Conservation (phyloP, 208 protist species). For the Phytomonas sp. region DNA sequence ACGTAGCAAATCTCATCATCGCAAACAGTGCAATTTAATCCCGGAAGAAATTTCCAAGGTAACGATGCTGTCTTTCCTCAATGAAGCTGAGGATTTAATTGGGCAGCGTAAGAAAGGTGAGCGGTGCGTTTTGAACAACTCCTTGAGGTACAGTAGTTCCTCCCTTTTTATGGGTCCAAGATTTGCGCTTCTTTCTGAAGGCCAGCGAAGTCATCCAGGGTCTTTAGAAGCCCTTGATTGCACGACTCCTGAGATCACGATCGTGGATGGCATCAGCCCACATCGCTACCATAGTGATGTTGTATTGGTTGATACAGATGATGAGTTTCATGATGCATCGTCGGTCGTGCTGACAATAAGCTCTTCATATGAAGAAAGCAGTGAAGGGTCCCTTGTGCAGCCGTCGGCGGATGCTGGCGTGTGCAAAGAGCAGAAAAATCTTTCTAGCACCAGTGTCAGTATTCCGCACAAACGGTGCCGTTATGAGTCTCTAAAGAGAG, state of each 20-base stretch:
- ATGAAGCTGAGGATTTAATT: slow-evolving; percentile 35
- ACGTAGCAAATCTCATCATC: background rate
- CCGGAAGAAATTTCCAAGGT: slow-evolving; percentile 38
- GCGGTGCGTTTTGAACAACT: slow-evolving; percentile 41
- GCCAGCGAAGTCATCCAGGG: background rate
- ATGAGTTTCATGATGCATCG: background rate
- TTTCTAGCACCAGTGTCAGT: background rate
- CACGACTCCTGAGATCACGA: background rate
- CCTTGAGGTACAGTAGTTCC: slow-evolving; percentile 43
- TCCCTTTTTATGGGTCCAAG: slow-evolving; percentile 82
- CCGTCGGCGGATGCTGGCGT: background rate
- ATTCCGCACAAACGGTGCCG: background rate
- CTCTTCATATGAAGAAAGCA: background rate
- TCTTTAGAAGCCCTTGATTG: background rate
- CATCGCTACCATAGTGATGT: background rate
- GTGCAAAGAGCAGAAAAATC: background rate
- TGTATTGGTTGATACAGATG: background rate
- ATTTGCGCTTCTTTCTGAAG: slow-evolving; percentile 5
- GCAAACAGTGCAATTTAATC: slow-evolving; percentile 12
- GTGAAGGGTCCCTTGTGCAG: background rate
- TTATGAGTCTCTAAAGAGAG: background rate
- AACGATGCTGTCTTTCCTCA: slow-evolving; percentile 43
- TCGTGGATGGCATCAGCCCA: background rate
- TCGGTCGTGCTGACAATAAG: background rate
- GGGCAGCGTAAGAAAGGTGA: slow-evolving; percentile 30